Percentiles rank a stretch among this genome's conserved stretches.
These are phyloP conservation scores for Hypoxylon lienhwacheense DNA, from an alignment of 495 filamentous ascomycete species.

Conservation along the genomic window DNA sequence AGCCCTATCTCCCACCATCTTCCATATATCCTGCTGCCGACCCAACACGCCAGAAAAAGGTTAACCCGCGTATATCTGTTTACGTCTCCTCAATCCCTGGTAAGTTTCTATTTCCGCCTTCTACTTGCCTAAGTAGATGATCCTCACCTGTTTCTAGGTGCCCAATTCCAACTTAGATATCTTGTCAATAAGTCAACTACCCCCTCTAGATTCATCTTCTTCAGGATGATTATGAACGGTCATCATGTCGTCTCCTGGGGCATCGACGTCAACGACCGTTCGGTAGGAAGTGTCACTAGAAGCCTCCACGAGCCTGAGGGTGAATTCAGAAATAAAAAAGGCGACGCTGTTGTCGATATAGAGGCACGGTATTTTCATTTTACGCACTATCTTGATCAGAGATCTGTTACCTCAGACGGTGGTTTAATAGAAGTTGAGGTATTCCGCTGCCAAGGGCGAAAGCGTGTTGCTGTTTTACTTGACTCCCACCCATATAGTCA, in stretches of 20 bases:
- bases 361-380: constrained; percentile 51
- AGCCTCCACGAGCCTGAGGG: constrained; percentile 49
- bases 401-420: constrained; percentile 50
- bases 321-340: constrained; percentile 27
- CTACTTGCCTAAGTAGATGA: constrained; percentile 1
- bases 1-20: background rate
- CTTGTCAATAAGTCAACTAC: constrained; percentile 36
- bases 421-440: constrained; percentile 55
- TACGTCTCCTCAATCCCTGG: constrained; percentile 55
- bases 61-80: constrained; percentile 47
- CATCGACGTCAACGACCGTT: constrained; percentile 37
- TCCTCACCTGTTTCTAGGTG: constrained; percentile 35
- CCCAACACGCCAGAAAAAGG: constrained; percentile 36
- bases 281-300: constrained; percentile 43
- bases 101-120: constrained; percentile 16
- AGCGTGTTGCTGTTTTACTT: constrained; percentile 39
- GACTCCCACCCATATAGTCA: constrained; percentile 43
- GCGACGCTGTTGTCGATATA: constrained; percentile 34
- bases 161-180: constrained; percentile 52
- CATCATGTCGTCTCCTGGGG: constrained; percentile 52
- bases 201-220: constrained; percentile 48
- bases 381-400: constrained; percentile 38
- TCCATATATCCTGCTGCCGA: constrained; percentile 10
- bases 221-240: constrained; percentile 56
- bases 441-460: constrained; percentile 49